Percentiles rank a stretch among this genome's conserved stretches.
These are phyloP conservation scores for Xylaria flabelliformis DNA, from an alignment of 495 filamentous ascomycete species.

Conservation along the genomic window DNA sequence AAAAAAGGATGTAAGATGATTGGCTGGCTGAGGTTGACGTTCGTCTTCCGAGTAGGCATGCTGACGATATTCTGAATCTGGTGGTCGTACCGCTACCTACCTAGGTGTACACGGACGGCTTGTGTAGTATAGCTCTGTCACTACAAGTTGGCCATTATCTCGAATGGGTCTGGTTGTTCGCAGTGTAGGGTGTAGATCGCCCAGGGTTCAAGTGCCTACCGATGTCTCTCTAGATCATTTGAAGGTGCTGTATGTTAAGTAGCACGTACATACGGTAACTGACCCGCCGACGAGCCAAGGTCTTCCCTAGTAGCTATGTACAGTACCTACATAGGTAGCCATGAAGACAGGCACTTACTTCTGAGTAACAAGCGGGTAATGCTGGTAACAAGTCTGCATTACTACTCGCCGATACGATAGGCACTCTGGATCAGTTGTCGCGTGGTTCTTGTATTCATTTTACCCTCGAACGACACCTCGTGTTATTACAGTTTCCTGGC, in stretches of 20 bases:
- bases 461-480: background rate
- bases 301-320: too few species aligned
- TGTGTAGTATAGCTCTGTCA: too few species aligned
- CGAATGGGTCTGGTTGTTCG: background rate
- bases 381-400: slow-evolving; percentile 3
- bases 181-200: background rate
- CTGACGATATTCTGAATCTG: background rate
- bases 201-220: background rate
- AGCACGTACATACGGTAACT: too few species aligned
- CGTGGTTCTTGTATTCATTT: background rate
- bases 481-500: background rate
- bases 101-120: too few species aligned
- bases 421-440: background rate
- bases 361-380: slow-evolving; percentile 6
- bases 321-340: background rate
- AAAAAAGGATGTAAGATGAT: slow-evolving; percentile 35
- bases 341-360: background rate
- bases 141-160: too few species aligned
- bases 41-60: background rate
- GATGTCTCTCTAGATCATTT: background rate
- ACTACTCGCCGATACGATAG: slow-evolving; percentile 4
- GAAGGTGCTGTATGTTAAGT: background rate
- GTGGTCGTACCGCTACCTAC: background rate
- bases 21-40: slow-evolving; percentile 12
- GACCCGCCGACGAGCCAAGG: background rate